A percentile compares a stretch with the other conserved stretches of the same genome.
Evolutionary conservation across 768 basidiomycete genomes (phyloP).

Genomic region (Pleurotus tuber-regium): DNA sequence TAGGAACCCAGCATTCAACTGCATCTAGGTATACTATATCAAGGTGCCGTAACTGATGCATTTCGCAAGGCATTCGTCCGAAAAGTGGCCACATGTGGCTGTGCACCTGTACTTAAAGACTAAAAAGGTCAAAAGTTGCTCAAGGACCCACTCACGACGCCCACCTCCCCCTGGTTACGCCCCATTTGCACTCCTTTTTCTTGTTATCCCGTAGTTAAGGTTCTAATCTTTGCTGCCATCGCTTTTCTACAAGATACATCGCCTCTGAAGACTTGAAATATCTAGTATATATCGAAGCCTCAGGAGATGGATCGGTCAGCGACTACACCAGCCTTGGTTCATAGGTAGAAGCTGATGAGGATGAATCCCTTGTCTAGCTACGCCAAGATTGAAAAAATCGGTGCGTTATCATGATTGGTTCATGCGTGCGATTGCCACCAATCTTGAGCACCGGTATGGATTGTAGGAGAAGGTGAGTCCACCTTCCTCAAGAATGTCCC

Average conservation of each 20-base stretch:
- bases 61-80: neutral
- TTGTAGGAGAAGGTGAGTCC: slow-evolving; percentile 50
- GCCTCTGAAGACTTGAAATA: neutral
- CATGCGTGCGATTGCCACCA: neutral
- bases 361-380: slow-evolving; percentile 53
- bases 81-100: slow-evolving; percentile 4
- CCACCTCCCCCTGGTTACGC: neutral
- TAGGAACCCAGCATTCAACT: no score
- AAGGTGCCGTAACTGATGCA: no score
- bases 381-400: slow-evolving; percentile 97
- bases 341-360: slow-evolving; percentile 16
- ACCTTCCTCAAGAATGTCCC: no score
- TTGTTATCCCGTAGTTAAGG: neutral
- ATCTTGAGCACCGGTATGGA: slow-evolving; percentile 1
- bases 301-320: slow-evolving; percentile 45
- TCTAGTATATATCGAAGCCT: neutral
- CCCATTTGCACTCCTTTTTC: neutral
- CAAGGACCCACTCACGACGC: neutral
- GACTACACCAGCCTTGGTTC: slow-evolving; percentile 12
- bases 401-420: slow-evolving; percentile 50
- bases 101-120: slow-evolving; percentile 3
- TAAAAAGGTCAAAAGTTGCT: neutral
- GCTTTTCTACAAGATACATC: neutral
- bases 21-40: no score
- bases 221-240: neutral